phyloP scores from a whole-genome alignment of 495 filamentous ascomycete genomes.

The Penicillium cosmopolitanum region DNA sequence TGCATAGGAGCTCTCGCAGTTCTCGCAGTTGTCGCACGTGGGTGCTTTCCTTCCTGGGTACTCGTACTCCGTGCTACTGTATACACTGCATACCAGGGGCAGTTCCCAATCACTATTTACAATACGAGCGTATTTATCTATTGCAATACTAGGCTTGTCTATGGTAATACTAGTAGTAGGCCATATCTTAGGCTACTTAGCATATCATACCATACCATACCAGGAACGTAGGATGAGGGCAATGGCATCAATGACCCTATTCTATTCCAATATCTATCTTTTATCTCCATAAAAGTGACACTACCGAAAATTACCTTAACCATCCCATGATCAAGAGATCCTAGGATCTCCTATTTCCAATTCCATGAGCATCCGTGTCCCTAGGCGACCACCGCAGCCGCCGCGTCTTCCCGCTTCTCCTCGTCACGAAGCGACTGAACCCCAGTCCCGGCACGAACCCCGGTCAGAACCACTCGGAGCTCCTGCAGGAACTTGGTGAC shows the following conservation, averaged over 20 bases:
- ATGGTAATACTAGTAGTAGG: too few relatives aligned
- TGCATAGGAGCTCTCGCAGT: too few relatives aligned
- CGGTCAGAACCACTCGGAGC: constrained; percentile 62
- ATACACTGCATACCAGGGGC: too few relatives aligned
- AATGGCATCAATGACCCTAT: background rate
- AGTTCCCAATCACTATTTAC: background rate
- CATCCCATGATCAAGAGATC: too few relatives aligned
- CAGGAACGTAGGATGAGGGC: too few relatives aligned
- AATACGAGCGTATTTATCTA: background rate
- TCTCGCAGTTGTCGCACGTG: background rate
- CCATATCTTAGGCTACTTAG: too few relatives aligned
- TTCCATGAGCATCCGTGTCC: background rate
- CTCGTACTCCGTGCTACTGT: background rate
- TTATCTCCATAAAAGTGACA: too few relatives aligned
- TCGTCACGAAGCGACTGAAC: constrained; percentile 32
- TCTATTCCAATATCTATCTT: background rate
- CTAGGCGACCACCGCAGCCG: constrained; percentile 18
- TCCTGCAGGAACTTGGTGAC: constrained; percentile 75
- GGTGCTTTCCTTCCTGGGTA: background rate
- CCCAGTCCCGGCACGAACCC: constrained; percentile 36
- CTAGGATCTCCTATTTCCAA: background rate
- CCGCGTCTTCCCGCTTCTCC: constrained; percentile 36
- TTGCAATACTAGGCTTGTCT: too few relatives aligned
- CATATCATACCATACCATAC: too few relatives aligned
- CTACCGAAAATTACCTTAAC: too few relatives aligned